Percentiles rank a stretch among this genome's conserved stretches.
phyloP scores from a whole-genome alignment of 495 filamentous ascomycete genomes.

The Barbatosphaeria neglecta region DNA sequence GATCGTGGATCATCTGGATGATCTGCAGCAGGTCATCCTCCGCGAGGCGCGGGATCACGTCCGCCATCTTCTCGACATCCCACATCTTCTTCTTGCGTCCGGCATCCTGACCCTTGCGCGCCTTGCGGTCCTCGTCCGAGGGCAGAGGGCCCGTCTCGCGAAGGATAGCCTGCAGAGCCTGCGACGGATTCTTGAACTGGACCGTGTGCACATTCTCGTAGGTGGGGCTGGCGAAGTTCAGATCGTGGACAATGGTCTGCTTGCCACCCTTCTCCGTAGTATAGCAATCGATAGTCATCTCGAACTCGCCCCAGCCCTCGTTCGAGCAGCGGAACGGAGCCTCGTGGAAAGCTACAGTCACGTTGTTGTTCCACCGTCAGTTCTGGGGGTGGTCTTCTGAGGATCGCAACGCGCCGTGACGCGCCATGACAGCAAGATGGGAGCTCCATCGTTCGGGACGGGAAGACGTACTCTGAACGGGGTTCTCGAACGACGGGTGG shows the following conservation, averaged over 20 bases:
- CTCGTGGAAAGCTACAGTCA: conserved; percentile 53
- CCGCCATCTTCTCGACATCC: conserved; percentile 95
- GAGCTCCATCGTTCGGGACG: not conserved
- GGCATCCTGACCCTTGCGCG: conserved; percentile 46
- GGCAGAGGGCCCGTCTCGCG: conserved; percentile 74
- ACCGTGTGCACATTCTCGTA: conserved; percentile 80
- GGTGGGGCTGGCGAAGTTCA: conserved; percentile 72
- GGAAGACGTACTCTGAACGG: conserved; percentile 62
- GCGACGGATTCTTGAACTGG: conserved; percentile 84
- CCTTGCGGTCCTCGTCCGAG: conserved; percentile 53
- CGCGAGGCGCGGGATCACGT: conserved; percentile 36
- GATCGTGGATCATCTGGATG: conserved; percentile 95
- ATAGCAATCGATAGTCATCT: conserved; percentile 75
- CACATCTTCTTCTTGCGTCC: conserved; percentile 81
- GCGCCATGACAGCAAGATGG: not conserved
- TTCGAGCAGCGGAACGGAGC: conserved; percentile 84
- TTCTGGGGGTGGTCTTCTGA: not conserved
- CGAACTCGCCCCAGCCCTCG: conserved; percentile 98
- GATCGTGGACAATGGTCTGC: conserved; percentile 67
- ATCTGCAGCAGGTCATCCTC: conserved; percentile 72
- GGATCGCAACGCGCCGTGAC: too few species aligned
- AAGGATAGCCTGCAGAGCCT: conserved; percentile 60
- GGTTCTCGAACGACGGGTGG: conserved; percentile 82
- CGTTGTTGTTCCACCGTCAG: conserved; percentile 3
- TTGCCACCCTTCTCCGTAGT: conserved; percentile 81